Percentiles rank a stretch among this genome's conserved stretches.
phyloP scores from a whole-genome alignment of 805 yeast genomes.

The Nakazawaea molendinolei region DNA sequence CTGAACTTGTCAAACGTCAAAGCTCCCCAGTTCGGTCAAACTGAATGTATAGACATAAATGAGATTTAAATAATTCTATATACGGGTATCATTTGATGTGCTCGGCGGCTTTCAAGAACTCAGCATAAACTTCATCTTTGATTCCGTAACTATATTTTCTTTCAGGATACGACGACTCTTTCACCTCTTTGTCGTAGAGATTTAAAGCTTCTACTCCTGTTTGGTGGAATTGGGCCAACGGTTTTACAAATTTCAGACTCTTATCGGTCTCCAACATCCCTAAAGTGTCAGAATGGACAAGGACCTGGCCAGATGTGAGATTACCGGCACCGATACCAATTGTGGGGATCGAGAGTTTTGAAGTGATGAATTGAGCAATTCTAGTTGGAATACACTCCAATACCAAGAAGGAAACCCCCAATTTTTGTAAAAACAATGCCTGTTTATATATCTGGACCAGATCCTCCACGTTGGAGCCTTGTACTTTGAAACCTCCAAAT shows the following conservation, averaged over 20 bases:
- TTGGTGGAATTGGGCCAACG: constrained; percentile 47
- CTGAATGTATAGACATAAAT: constrained; percentile 44
- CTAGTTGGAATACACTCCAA: constrained; percentile 82
- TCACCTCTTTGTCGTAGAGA: constrained; percentile 56
- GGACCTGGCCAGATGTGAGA: constrained; percentile 78
- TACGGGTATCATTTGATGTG: constrained; percentile 8
- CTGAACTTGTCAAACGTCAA: constrained; percentile 31
- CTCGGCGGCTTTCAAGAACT: constrained; percentile 28
- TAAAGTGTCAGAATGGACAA: constrained; percentile 78
- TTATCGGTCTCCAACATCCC: constrained; percentile 64
- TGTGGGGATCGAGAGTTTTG: constrained; percentile 60
- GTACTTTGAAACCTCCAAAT: constrained; percentile 83
- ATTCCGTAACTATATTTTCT: constrained; percentile 60
- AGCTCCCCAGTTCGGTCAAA: constrained; percentile 75
- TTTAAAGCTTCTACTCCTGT: constrained; percentile 44
- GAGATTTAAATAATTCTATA: constrained; percentile 9
- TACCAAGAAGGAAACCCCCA: constrained; percentile 73
- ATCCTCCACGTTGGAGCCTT: constrained; percentile 53
- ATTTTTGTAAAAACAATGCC: constrained; percentile 60
- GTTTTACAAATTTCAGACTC: constrained; percentile 69
- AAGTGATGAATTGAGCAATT: constrained; percentile 60
- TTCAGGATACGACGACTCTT: constrained; percentile 50
- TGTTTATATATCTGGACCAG: constrained; percentile 58
- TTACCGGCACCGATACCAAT: constrained; percentile 97
- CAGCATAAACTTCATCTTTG: constrained; percentile 51